Evolutionary conservation across 2,329 filamentous ascomycete genomes (phyloP), one percentile per base, ranked within the genome.

Genomic region (Zymoseptoria pseudotritici): DNA sequence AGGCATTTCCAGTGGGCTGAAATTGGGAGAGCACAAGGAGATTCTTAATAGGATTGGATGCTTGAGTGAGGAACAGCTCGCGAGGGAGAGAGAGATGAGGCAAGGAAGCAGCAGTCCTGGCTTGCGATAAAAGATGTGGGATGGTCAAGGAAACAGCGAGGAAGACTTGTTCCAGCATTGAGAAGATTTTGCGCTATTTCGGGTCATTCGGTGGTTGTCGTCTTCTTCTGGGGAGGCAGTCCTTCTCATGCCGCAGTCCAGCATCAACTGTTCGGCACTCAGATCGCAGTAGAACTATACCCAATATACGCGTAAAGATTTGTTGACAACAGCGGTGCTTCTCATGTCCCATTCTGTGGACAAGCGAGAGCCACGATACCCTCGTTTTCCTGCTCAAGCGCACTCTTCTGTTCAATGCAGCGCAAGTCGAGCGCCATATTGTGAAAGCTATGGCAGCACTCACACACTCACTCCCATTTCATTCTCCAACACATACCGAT

Each of bases 31-130:
- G 73, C 83, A 87, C 67, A 94, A 93, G 78, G 90, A 92, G 73
- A 78, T 94, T 65, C 80, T 94, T 57, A 88, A 89, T 52, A 81
- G 90, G 57, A 94, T 94, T 70, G 90, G 90, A 54, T 94, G 90
- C 73, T 58, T 73, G 61, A 71, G 69, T 62, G 71, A 73, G 19
- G 71, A 73, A 60, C 71, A 73, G 60, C 56, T 73, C 53, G 69
- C 70, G 9, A 61, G 71, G 8, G 71, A 73, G 60, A 61, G 69
- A 53, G 70, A 73, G 59, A 62, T 66, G 64, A 62, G 69, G 46
- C 66, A 68, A 19, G 68, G 62, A 13, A 70, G 66, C 50, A 56
- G 62, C 24, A 68, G 63, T 61, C 66, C 65, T 10, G 52, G 52
- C 20, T 26, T 29, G 52, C 52, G 52, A 29, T 53, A 24, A 26